Evolutionary conservation across 257 asterid species (phyloP).

Genomic region (Solanum microdontum): DNA sequence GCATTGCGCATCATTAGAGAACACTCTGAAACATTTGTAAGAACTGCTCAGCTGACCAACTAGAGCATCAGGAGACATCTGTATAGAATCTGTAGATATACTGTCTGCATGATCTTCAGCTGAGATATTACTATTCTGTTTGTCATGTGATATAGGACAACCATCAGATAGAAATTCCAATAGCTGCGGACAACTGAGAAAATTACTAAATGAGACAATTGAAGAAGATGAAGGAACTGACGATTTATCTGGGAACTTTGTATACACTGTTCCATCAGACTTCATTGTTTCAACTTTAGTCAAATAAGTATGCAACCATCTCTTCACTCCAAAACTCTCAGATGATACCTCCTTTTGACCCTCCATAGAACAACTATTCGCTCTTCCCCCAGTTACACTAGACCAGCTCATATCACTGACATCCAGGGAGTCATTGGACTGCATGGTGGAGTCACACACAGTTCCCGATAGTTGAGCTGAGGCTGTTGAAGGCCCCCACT

Average conservation of each 20-base stretch:
- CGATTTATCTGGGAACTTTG: constrained; percentile 51
- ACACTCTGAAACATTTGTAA: constrained; percentile 60
- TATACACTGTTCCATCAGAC: constrained; percentile 39
- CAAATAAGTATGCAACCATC: constrained; percentile 62
- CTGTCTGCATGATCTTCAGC: constrained; percentile 13
- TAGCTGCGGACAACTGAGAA: constrained; percentile 41
- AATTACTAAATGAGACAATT: constrained; percentile 59
- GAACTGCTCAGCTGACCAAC: constrained; percentile 17
- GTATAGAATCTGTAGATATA: constrained; percentile 7
- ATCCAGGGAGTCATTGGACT: constrained; percentile 6
- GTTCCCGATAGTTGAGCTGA: constrained; percentile 15
- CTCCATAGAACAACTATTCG: constrained; percentile 13
- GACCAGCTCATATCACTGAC: background rate
- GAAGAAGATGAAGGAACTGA: constrained; percentile 34
- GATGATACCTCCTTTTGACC: constrained; percentile 26
- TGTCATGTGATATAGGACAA: constrained; percentile 21
- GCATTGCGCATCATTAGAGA: constrained; percentile 55
- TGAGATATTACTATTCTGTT: constrained; percentile 18
- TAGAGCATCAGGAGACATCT: constrained; percentile 17
- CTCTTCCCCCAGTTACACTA: constrained; percentile 7
- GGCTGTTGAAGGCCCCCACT: constrained; percentile 65
- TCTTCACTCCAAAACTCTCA: constrained; percentile 26
- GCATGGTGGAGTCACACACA: constrained; percentile 15
- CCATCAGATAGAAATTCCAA: constrained; percentile 42
- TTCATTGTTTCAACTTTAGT: constrained; percentile 39